These are phyloP conservation scores for Phytophthora tubulina DNA, from an alignment of 352 stramenopile genomes.

Conservation along the genomic window DNA sequence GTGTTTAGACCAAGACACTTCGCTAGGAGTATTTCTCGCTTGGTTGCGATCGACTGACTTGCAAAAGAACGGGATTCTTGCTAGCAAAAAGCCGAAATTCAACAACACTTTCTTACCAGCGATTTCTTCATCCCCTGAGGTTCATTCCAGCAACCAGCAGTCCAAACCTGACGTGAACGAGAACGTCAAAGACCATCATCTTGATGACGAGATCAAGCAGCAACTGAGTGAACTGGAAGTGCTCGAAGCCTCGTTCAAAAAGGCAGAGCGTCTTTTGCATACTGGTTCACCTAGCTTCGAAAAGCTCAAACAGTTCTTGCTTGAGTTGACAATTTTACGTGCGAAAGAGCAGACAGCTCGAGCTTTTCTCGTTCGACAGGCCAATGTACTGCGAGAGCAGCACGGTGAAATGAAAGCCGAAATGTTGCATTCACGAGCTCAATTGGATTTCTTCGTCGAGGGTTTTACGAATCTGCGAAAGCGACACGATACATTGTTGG, in stretches of 20 bases:
- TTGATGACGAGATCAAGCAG: conserved; percentile 62
- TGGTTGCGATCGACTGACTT: conserved; percentile 58
- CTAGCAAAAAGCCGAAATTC: conserved; percentile 55
- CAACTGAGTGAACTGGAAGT: conserved; percentile 52
- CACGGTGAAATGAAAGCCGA: conserved; percentile 69
- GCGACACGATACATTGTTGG: conserved; percentile 73
- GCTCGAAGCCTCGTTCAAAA: conserved; percentile 72
- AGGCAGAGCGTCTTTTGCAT: conserved; percentile 64
- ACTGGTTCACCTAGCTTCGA: conserved; percentile 71
- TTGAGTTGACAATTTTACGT: conserved; percentile 65
- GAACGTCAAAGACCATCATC: conserved; percentile 60
- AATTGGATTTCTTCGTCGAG: conserved; percentile 85
- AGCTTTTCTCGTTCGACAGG: conserved; percentile 64
- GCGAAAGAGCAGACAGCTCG: conserved; percentile 69
- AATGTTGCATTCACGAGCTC: conserved; percentile 66
- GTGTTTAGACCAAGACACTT: conserved; percentile 78
- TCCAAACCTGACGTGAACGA: conserved; percentile 22
- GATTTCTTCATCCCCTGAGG: conserved; percentile 32
- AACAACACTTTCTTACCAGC: conserved; percentile 73
- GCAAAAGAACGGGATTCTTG: conserved; percentile 26
- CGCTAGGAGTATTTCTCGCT: conserved; percentile 74
- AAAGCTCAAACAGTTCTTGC: conserved; percentile 79
- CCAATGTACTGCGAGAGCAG: conserved; percentile 52
- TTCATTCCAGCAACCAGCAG: conserved; percentile 18
- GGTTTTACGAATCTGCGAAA: conserved; percentile 73